Evolutionary conservation across 805 yeast species (phyloP), one percentile per base, ranked within the genome.

Genomic region (Pichia exigua): DNA sequence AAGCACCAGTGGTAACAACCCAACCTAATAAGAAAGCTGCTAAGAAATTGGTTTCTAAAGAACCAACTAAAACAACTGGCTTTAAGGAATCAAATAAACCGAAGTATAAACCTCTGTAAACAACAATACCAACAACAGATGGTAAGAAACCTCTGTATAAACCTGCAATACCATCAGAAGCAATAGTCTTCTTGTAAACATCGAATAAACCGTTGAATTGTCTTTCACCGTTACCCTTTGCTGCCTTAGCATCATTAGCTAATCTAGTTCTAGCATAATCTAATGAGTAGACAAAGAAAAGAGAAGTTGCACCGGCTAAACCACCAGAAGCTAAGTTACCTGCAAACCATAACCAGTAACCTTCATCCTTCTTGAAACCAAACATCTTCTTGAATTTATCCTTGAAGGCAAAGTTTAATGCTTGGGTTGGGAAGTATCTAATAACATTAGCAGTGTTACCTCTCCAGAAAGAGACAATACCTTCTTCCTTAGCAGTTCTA

Each of bases 251-350:
- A 75, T 90, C 97, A 82, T 91, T 91, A 67, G 97, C 97, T 77
- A 90, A 86, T 85, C 97, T 90, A 69, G 97, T 90, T 85, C 97
- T 87, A 72, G 97, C 97, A 78, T 85, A 90, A 78, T 90, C 97
- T 75, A 90, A 85, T 68, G 97, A 91, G 90, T 89, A 89, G 70
- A 89, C 96, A 69, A 90, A 89, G 68, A 87, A 76, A 68, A 89
- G 79, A 52, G 96, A 90, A 65, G 95, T 81, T 79, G 95, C 97
- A 85, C 97, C 97, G 70, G 97, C 97, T 68, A 86, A 69, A 87
- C 96, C 97, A 87, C 97, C 97, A 64, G 97, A 89, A 65, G 96
- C 97, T 76, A 91, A 82, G 88, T 91, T 91, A 85, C 96, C 96
- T 67, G 88, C 94, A 65, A 91, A 87, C 96, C 96, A 90, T 69